Conservation (phyloP, 2,329 filamentous ascomycete genomes). For the Exophiala oligosperma region DNA sequence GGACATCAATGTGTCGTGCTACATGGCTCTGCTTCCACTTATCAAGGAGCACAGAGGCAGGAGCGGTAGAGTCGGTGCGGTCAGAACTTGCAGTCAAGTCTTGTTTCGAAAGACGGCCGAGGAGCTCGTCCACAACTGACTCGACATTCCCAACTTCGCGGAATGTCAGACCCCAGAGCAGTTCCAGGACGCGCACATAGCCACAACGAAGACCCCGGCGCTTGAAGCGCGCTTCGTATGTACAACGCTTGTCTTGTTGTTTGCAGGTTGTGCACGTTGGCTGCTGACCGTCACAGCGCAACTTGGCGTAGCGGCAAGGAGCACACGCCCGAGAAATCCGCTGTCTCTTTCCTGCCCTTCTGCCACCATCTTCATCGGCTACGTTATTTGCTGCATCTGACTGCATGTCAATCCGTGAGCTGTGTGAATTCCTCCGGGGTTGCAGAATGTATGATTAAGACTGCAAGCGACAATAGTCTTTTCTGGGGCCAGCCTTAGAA, state of each 20-base stretch:
- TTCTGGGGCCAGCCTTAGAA: too few species aligned
- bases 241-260: slow-evolving; percentile 40
- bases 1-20: too few species aligned
- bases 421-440: too few species aligned
- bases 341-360: slow-evolving; percentile 36
- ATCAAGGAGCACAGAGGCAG: too few species aligned
- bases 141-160: slow-evolving; percentile 46
- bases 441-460: too few species aligned
- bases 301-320: slow-evolving; percentile 39
- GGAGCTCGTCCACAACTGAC: slow-evolving; percentile 54
- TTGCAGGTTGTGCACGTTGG: slow-evolving; percentile 44
- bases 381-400: not conserved
- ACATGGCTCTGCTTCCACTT: too few species aligned
- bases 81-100: too few species aligned
- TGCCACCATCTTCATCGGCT: slow-evolving; percentile 40
- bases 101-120: slow-evolving; percentile 32
- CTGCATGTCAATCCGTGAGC: too few species aligned
- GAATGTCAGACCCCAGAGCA: slow-evolving; percentile 44
- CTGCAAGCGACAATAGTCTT: too few species aligned
- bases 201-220: slow-evolving; percentile 46
- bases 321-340: slow-evolving; percentile 47
- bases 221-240: slow-evolving; percentile 44
- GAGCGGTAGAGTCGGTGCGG: too few species aligned
- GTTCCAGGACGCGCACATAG: slow-evolving; percentile 47
- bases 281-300: slow-evolving; percentile 44